A percentile compares a stretch with the other conserved stretches of the same genome.
These are phyloP conservation scores for Pythium aquatile DNA, from an alignment of 352 stramenopile genomes.

Conservation along the genomic window DNA sequence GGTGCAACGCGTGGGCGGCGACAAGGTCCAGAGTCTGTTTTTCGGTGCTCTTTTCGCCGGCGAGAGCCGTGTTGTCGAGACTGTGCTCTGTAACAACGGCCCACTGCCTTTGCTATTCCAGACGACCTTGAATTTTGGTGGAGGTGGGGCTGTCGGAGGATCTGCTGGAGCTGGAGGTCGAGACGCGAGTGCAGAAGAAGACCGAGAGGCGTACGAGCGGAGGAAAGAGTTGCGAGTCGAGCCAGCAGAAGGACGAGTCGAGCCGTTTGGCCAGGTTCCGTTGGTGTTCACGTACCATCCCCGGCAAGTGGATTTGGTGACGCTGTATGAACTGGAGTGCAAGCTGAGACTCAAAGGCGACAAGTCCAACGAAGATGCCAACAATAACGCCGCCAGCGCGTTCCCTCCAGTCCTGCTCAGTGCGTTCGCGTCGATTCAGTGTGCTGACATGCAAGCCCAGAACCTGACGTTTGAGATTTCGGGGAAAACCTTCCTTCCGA, in stretches of 20 bases:
- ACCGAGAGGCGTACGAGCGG: constrained; percentile 63
- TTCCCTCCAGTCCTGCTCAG: constrained; percentile 34
- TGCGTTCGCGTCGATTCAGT: constrained; percentile 76
- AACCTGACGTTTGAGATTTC: constrained; percentile 79
- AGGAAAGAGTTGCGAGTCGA: constrained; percentile 66
- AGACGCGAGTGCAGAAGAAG: constrained; percentile 35
- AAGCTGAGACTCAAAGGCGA: constrained; percentile 11
- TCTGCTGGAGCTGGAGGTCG: constrained; percentile 2
- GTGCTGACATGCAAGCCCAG: constrained; percentile 58
- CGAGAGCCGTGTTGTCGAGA: constrained; percentile 56
- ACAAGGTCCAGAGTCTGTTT: constrained; percentile 49
- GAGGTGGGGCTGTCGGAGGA: not conserved
- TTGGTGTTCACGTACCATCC: constrained; percentile 59
- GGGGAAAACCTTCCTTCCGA: constrained; percentile 53
- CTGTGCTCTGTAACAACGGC: constrained; percentile 74
- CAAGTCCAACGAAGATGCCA: constrained; percentile 8
- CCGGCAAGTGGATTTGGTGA: constrained; percentile 32
- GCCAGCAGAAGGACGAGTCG: constrained; percentile 54
- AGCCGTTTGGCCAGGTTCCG: constrained; percentile 47
- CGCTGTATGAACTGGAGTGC: constrained; percentile 30
- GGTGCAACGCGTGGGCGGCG: constrained; percentile 43
- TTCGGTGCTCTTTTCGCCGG: constrained; percentile 77
- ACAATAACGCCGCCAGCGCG: not conserved
- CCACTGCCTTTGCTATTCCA: constrained; percentile 65
- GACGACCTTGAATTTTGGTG: constrained; percentile 47